Evolutionary conservation across 805 yeast species (phyloP).

Genomic region (Myxozyma mucilagina): DNA sequence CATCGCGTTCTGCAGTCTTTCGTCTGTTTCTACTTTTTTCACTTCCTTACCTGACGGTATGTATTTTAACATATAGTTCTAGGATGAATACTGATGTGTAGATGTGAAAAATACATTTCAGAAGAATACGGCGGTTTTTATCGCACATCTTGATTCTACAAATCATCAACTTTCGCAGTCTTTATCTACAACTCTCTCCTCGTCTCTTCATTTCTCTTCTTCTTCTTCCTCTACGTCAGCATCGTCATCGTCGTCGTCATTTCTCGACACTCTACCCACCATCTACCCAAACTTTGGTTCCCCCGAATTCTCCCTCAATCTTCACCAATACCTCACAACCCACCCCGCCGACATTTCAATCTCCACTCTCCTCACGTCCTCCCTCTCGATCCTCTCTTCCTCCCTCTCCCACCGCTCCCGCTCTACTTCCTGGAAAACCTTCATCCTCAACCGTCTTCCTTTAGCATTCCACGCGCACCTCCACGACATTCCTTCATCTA

Average conservation of each 20-base stretch:
- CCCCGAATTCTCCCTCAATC: neutral
- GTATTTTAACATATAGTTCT: neutral
- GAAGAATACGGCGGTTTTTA: neutral
- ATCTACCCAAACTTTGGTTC: conserved; percentile 19
- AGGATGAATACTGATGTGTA: neutral
- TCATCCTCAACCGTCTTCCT: conserved; percentile 24
- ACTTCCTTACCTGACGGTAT: neutral
- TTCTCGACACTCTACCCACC: conserved; percentile 1
- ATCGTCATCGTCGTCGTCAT: neutral
- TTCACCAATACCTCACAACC: neutral
- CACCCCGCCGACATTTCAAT: conserved; percentile 18
- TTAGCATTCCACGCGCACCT: conserved; percentile 3
- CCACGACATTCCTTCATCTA: conserved; percentile 15
- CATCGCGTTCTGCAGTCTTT: neutral
- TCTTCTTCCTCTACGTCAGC: neutral
- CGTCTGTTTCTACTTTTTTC: neutral
- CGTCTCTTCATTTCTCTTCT: neutral
- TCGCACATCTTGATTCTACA: conserved; percentile 5
- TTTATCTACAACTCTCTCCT: neutral
- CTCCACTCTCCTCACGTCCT: conserved; percentile 6
- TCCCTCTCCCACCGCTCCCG: neutral
- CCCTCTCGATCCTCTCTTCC: conserved; percentile 14
- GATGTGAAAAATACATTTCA: conserved; percentile 5
- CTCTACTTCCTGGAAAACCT: conserved; percentile 20
- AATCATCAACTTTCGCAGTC: conserved; percentile 14